phyloP scores from a whole-genome alignment of 2,329 filamentous ascomycete genomes.

The Venturia carpophila region DNA sequence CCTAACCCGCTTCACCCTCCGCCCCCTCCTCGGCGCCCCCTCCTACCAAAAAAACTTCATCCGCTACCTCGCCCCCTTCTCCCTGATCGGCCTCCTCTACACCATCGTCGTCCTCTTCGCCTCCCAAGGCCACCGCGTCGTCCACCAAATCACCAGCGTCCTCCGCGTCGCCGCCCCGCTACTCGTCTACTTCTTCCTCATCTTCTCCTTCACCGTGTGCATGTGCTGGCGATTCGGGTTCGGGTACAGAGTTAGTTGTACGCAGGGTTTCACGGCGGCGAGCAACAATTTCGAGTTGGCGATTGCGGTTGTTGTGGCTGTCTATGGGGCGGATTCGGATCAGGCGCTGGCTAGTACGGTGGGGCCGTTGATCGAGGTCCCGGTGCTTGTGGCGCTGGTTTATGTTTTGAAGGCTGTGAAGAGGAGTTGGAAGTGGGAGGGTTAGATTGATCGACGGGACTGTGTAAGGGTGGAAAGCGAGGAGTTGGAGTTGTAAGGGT shows the following conservation, averaged over 20 bases:
- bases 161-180: conserved; percentile 73
- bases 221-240: conserved; percentile 61
- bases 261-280: conserved; percentile 80
- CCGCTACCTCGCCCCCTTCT: conserved; percentile 62
- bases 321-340: conserved; percentile 68
- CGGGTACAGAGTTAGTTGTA: conserved; percentile 60
- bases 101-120: conserved; percentile 83
- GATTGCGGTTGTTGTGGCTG: conserved; percentile 78
- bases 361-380: conserved; percentile 79
- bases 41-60: conserved; percentile 66
- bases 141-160: conserved; percentile 77
- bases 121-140: conserved; percentile 67
- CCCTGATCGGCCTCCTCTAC: conserved; percentile 74
- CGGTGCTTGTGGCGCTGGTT: conserved; percentile 68
- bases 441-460: background rate
- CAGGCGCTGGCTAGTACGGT: conserved; percentile 78
- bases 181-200: conserved; percentile 68
- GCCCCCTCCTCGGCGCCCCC: conserved; percentile 44
- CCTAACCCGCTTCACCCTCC: conserved; percentile 60
- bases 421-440: conserved; percentile 47
- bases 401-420: conserved; percentile 60
- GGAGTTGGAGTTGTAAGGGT: background rate
- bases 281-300: conserved; percentile 93
- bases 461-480: background rate
- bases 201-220: conserved; percentile 64